Conservation (phyloP, 1,284 basidiomycete genomes). For the Mycena sp. region DNA sequence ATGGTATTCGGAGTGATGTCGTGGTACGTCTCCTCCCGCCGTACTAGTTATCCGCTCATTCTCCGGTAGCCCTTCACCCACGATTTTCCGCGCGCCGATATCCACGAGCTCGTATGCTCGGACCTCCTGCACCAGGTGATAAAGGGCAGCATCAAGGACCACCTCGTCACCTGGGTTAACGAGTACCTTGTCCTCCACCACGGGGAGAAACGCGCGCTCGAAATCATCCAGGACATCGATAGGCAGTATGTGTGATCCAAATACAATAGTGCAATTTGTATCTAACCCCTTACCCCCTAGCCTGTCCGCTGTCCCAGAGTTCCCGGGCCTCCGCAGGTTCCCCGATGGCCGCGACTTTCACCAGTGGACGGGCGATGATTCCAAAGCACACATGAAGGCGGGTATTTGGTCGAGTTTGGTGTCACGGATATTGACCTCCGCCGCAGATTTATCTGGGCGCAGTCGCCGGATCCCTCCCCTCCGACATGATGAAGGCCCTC, state of each 20-base stretch:
- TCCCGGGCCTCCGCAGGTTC: constrained; percentile 37
- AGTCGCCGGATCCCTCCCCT: constrained; percentile 34
- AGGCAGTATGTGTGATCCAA: constrained; percentile 17
- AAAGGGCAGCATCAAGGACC: constrained; percentile 49
- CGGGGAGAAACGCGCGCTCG: too few relatives aligned
- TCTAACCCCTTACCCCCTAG: constrained; percentile 8
- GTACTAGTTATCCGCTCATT: background rate
- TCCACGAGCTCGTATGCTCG: constrained; percentile 30
- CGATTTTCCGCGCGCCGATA: constrained; percentile 44
- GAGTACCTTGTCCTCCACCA: too few relatives aligned
- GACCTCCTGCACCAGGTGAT: constrained; percentile 49
- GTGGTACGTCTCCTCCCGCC: constrained; percentile 22
- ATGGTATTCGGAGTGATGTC: constrained; percentile 30
- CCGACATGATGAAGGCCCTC: constrained; percentile 33
- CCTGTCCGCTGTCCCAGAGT: constrained; percentile 33
- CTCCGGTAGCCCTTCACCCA: background rate
- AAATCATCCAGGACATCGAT: constrained; percentile 36
- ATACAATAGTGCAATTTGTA: background rate
- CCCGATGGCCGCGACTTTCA: too few relatives aligned
- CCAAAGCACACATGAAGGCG: constrained; percentile 44
- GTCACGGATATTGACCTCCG: background rate
- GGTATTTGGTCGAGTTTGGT: background rate
- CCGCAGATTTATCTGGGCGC: constrained; percentile 39
- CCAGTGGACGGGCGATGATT: constrained; percentile 43
- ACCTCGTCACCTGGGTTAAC: too few relatives aligned